A percentile compares a stretch with the other conserved stretches of the same genome.
These are phyloP conservation scores for Cenchrus americanus DNA, from an alignment of 176 grass and related monocot species.

Conservation along the genomic window DNA sequence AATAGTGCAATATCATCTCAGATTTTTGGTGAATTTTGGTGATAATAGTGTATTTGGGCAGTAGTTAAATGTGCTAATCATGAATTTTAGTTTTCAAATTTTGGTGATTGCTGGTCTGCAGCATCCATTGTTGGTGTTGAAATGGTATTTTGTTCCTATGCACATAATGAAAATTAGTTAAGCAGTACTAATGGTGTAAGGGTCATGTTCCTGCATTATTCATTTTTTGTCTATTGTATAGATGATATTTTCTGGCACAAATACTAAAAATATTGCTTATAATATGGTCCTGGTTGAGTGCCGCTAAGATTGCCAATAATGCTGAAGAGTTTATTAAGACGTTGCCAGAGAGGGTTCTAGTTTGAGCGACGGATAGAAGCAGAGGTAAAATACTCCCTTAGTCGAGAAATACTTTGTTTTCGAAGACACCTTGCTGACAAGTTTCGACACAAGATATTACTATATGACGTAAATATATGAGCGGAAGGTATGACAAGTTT, in stretches of 20 bases:
- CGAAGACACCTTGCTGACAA: no score
- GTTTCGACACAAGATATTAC: no score
- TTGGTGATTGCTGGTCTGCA: not conserved
- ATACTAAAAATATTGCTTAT: conserved; percentile 84
- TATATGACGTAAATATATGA: no score
- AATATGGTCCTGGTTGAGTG: conserved; percentile 58
- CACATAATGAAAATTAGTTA: conserved; percentile 3
- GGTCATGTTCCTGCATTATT: conserved; percentile 28
- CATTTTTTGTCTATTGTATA: conserved; percentile 42
- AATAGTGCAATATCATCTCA: no score
- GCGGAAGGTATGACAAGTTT: no score
- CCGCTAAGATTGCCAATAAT: conserved; percentile 86
- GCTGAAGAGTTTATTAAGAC: conserved; percentile 73
- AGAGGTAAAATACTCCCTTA: conserved; percentile 55
- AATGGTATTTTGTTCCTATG: not conserved
- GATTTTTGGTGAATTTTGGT: no score
- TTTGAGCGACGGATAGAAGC: conserved; percentile 75
- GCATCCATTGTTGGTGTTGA: not conserved
- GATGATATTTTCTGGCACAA: conserved; percentile 85
- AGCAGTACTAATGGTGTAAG: not conserved
- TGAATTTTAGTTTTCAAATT: not conserved
- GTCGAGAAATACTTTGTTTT: not conserved
- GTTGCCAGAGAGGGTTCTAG: conserved; percentile 68
- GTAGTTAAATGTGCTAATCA: no score
- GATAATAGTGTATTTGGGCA: no score